phyloP scores from a whole-genome alignment of 768 basidiomycete species.

The Russula emetica region DNA sequence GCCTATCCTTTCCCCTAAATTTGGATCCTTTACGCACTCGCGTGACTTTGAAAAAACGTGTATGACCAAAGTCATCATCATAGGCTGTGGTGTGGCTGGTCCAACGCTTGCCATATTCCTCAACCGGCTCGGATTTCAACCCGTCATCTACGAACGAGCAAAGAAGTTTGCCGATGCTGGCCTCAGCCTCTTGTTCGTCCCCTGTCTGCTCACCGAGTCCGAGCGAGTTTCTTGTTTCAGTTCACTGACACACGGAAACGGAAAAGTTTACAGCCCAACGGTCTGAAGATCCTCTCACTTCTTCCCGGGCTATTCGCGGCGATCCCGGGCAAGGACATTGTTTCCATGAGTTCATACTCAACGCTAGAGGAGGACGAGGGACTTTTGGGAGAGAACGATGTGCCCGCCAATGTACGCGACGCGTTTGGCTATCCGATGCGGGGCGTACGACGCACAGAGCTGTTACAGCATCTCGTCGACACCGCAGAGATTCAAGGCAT shows the following conservation, averaged over 20 bases:
- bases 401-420: conserved; percentile 28
- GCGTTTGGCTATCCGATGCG: conserved; percentile 32
- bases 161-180: conserved; percentile 17
- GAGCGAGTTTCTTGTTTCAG: too few relatives aligned
- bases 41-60: neutral
- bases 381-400: conserved; percentile 32
- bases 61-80: conserved; percentile 27
- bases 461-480: conserved; percentile 35
- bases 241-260: neutral
- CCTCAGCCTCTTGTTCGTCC: conserved; percentile 26
- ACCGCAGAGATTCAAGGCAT: conserved; percentile 35
- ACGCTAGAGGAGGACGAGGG: conserved; percentile 31
- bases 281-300: conserved; percentile 21
- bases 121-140: conserved; percentile 24
- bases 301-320: conserved; percentile 14
- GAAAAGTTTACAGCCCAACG: conserved; percentile 27
- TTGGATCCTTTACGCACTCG: neutral
- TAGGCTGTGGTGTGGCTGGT: conserved; percentile 25
- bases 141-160: conserved; percentile 25
- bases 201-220: neutral
- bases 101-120: conserved; percentile 28
- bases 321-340: conserved; percentile 21
- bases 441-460: conserved; percentile 34
- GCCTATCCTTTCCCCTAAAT: neutral
- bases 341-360: conserved; percentile 21